These are phyloP conservation scores for Hyaloperonospora arabidopsidis DNA, from an alignment of 352 stramenopile genomes.

Conservation along the genomic window DNA sequence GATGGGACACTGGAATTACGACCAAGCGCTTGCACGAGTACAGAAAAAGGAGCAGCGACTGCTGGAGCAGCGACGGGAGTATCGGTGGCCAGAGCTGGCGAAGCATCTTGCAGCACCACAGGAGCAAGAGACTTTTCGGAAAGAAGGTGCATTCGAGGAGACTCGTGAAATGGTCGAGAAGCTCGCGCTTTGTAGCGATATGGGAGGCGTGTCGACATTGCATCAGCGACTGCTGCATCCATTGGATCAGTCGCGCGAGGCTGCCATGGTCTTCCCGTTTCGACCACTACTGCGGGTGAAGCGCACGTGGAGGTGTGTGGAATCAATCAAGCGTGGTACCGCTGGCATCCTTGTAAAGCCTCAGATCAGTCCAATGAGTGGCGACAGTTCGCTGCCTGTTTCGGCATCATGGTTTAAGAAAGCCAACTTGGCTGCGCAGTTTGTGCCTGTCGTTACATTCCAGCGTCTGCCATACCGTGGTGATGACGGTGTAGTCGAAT, in stretches of 20 bases:
- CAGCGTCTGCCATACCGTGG: constrained; percentile 41
- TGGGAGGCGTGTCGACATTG: constrained; percentile 48
- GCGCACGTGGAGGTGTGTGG: constrained; percentile 76
- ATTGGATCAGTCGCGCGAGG: constrained; percentile 56
- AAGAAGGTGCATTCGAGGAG: constrained; percentile 9
- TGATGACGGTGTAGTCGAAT: constrained; percentile 26
- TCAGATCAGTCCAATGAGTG: constrained; percentile 88
- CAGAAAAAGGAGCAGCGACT: constrained; percentile 58
- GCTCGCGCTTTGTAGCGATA: constrained; percentile 30
- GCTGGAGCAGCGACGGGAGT: constrained; percentile 40
- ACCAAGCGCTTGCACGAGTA: constrained; percentile 44
- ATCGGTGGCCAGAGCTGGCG: constrained; percentile 53
- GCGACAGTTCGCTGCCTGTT: constrained; percentile 76
- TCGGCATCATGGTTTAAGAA: constrained; percentile 83
- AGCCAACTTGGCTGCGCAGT: constrained; percentile 68
- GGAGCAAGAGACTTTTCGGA: constrained; percentile 6
- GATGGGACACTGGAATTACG: constrained; percentile 71
- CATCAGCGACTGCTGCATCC: constrained; percentile 53
- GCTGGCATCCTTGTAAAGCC: constrained; percentile 84
- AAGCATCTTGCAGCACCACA: constrained; percentile 32
- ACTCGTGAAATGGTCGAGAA: constrained; percentile 19
- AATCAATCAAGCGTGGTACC: constrained; percentile 66
- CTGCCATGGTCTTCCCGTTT: constrained; percentile 41
- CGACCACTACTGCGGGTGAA: constrained; percentile 72
- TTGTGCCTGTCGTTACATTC: constrained; percentile 68